Evolutionary conservation across 192 early-diverging fungal species (phyloP).

Genomic region (Rhizophagus sp.): DNA sequence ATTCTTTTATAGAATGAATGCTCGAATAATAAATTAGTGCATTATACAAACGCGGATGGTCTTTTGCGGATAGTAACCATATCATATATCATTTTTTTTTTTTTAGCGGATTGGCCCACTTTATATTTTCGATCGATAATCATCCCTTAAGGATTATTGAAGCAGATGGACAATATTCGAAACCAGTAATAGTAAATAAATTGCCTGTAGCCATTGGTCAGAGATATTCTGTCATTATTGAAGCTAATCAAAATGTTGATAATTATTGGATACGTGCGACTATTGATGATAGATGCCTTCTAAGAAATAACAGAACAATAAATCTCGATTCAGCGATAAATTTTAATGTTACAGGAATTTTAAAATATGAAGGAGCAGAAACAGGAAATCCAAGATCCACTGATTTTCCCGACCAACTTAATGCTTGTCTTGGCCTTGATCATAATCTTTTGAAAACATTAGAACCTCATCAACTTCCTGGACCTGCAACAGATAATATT

Average conservation of each 20-base stretch:
- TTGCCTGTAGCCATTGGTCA: conserved; percentile 72
- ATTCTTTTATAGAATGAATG: too few species aligned
- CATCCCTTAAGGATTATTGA: conserved; percentile 81
- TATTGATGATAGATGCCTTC: conserved; percentile 39
- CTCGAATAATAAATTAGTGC: too few species aligned
- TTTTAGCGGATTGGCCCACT: conserved; percentile 48
- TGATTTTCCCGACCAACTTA: conserved; percentile 52
- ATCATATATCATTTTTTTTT: neutral
- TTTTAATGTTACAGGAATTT: conserved; percentile 60
- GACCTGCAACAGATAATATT: conserved; percentile 48
- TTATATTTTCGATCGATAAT: conserved; percentile 77
- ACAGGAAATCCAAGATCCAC: conserved; percentile 33
- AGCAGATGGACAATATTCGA: conserved; percentile 71
- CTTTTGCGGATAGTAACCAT: too few species aligned
- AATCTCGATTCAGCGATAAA: conserved; percentile 59
- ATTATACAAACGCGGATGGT: too few species aligned
- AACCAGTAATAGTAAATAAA: conserved; percentile 53
- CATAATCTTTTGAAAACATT: neutral
- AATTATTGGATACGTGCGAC: conserved; percentile 79
- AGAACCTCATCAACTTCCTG: conserved; percentile 49
- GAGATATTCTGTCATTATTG: conserved; percentile 79
- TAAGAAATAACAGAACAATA: neutral
- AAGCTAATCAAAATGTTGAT: conserved; percentile 54
- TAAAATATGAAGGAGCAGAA: conserved; percentile 50
- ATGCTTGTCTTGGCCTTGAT: neutral